A percentile compares a stretch with the other conserved stretches of the same genome.
These are phyloP conservation scores for Herpotrichia juniperi DNA, from an alignment of 2,329 filamentous ascomycete species.

Conservation along the genomic window DNA sequence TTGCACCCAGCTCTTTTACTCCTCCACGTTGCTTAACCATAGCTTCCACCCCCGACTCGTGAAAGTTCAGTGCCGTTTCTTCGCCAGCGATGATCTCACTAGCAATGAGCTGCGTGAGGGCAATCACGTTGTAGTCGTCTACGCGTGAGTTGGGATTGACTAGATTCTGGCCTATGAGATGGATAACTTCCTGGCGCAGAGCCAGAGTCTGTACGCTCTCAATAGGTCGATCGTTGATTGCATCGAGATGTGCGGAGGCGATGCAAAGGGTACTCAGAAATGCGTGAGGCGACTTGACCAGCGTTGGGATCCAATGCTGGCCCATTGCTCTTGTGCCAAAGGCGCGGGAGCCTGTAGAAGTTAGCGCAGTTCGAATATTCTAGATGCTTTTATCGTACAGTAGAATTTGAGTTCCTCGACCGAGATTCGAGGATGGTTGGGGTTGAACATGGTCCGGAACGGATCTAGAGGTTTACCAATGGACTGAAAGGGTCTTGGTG, in stretches of 20 bases:
- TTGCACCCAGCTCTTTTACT: slow-evolving; percentile 33
- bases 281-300: slow-evolving; percentile 38
- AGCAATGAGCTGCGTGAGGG: slow-evolving; percentile 43
- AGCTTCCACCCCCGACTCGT: slow-evolving; percentile 35
- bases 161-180: slow-evolving; percentile 35
- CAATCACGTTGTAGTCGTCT: slow-evolving; percentile 43
- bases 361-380: slow-evolving; percentile 7
- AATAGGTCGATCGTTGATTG: slow-evolving; percentile 21
- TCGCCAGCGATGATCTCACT: slow-evolving; percentile 39
- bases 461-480: slow-evolving; percentile 41
- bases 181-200: slow-evolving; percentile 43
- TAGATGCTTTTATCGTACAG: slow-evolving; percentile 24
- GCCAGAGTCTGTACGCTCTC: slow-evolving; percentile 39
- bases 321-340: slow-evolving; percentile 44
- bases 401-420: slow-evolving; percentile 43
- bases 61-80: slow-evolving; percentile 23
- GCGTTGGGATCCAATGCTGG: slow-evolving; percentile 40
- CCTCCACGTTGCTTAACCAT: slow-evolving; percentile 46
- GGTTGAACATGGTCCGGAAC: slow-evolving; percentile 43
- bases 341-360: slow-evolving; percentile 22
- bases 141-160: slow-evolving; percentile 24
- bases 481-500: slow-evolving; percentile 26
- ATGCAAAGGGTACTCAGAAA: slow-evolving; percentile 46
- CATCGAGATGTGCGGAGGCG: slow-evolving; percentile 41
- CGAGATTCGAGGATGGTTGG: slow-evolving; percentile 31